A percentile compares a stretch with the other conserved stretches of the same genome.
These are phyloP conservation scores for Primulina huaijiensis DNA, from an alignment of 257 asterid genomes.

Conservation along the genomic window DNA sequence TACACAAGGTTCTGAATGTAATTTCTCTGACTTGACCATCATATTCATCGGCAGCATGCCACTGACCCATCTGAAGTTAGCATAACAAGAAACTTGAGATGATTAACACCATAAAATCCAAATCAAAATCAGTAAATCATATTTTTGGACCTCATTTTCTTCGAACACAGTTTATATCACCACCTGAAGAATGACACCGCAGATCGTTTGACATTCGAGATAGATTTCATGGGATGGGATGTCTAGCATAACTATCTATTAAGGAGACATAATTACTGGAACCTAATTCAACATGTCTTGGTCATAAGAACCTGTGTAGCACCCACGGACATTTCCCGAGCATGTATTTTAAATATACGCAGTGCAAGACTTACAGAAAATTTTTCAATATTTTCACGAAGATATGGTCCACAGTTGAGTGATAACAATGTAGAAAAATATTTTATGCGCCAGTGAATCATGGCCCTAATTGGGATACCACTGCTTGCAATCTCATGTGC, in stretches of 20 bases:
- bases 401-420: neutral
- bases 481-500: too few species aligned
- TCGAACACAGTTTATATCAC: neutral
- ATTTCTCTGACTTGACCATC: slow-evolving; percentile 86
- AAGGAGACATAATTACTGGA: neutral
- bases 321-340: neutral
- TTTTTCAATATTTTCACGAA: too few species aligned
- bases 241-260: neutral
- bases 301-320: neutral
- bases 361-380: neutral
- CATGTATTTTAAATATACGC: neutral
- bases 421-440: too few species aligned
- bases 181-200: neutral
- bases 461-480: too few species aligned
- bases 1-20: slow-evolving; percentile 61
- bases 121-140: slow-evolving; percentile 15
- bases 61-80: slow-evolving; percentile 63
- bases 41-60: slow-evolving; percentile 76
- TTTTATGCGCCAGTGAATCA: too few species aligned
- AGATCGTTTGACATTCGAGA: neutral
- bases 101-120: slow-evolving; percentile 15
- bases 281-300: slow-evolving; percentile 2
- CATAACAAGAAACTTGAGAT: slow-evolving; percentile 26
- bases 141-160: neutral
- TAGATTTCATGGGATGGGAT: slow-evolving; percentile 9